Conservation (phyloP, 2,329 filamentous ascomycete species). For the Emergomyces orientalis region DNA sequence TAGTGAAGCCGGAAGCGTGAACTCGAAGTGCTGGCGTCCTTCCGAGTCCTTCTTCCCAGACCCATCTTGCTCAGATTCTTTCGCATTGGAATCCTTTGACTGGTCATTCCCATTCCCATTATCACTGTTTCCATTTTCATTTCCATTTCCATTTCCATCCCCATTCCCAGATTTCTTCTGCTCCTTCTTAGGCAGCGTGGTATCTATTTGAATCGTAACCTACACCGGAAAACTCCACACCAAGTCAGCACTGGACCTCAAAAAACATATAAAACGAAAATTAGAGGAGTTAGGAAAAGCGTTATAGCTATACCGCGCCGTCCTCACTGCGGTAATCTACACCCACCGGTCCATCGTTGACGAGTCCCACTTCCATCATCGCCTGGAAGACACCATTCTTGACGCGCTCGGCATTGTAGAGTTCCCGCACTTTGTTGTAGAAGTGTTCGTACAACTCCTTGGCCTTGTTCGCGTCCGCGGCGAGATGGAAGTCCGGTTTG, state of each 20-base stretch:
- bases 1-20: conserved; percentile 20
- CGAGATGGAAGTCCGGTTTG: conserved; percentile 90
- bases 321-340: conserved; percentile 49
- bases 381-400: conserved; percentile 96
- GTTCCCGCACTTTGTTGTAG: conserved; percentile 61
- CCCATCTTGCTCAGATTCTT: conserved; percentile 9
- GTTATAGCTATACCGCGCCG: conserved; percentile 44
- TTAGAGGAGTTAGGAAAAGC: conserved; percentile 16
- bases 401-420: conserved; percentile 65
- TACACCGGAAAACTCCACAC: conserved; percentile 13
- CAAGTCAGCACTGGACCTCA: neutral
- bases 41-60: conserved; percentile 9
- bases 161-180: conserved; percentile 11
- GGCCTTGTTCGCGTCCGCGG: conserved; percentile 68
- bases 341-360: conserved; percentile 74
- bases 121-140: neutral
- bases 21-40: conserved; percentile 15
- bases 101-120: conserved; percentile 10
- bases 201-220: conserved; percentile 41
- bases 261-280: neutral
- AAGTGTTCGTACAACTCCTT: conserved; percentile 77
- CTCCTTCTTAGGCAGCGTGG: conserved; percentile 35
- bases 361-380: conserved; percentile 93
- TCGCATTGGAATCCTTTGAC: conserved; percentile 2
- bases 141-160: conserved; percentile 9